phyloP scores from a whole-genome alignment of 148 eudicot species.

The Rhododendron williamsianum region DNA sequence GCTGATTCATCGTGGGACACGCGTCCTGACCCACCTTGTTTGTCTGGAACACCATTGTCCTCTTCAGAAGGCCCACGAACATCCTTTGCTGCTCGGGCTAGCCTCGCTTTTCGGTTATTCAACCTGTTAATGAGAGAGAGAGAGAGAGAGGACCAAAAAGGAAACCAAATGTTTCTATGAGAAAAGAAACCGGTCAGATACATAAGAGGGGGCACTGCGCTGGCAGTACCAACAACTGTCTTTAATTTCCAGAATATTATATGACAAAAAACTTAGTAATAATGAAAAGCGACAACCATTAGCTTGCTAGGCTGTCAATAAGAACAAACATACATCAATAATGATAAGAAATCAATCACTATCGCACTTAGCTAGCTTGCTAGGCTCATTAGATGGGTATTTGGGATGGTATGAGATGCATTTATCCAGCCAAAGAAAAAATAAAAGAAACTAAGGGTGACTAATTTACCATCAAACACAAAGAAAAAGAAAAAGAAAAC shows the following conservation, averaged over 20 bases:
- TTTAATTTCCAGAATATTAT: neutral
- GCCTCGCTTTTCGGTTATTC: slow-evolving; percentile 84
- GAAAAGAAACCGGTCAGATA: neutral
- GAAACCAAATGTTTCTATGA: neutral
- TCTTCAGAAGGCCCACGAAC: slow-evolving; percentile 40
- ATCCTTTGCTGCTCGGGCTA: slow-evolving; percentile 82
- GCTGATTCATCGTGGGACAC: slow-evolving; percentile 36
- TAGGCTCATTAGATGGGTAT: neutral
- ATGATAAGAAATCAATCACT: neutral
- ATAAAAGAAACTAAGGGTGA: neutral
- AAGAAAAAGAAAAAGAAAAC: neutral
- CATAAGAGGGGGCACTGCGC: neutral
- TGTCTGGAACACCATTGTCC: slow-evolving; percentile 36
- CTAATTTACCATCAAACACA: neutral
- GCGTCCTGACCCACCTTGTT: slow-evolving; percentile 33
- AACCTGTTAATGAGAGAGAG: slow-evolving; percentile 42
- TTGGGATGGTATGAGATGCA: neutral
- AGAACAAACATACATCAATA: neutral
- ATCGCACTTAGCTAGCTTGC: neutral
- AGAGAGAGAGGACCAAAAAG: neutral
- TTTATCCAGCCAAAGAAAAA: neutral
- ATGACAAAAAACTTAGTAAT: neutral
- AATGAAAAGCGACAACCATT: neutral
- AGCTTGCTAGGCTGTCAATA: neutral
- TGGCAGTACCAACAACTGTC: neutral